Evolutionary conservation across 176 grass and related monocot genomes (phyloP).

Genomic region (Hsuehochloa calcarea): DNA sequence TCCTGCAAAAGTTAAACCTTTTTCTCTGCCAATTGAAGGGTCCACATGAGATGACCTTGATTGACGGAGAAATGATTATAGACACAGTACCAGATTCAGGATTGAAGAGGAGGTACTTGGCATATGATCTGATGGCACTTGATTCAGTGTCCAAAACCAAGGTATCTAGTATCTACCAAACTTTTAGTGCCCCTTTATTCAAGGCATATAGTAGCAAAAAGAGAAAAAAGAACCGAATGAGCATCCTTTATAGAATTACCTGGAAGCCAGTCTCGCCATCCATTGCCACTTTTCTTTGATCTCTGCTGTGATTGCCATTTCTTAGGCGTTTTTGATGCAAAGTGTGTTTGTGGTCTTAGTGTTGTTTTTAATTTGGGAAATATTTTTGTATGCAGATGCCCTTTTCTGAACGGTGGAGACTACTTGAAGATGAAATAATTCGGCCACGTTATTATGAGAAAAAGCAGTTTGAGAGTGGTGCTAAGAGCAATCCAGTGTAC

Average conservation of each 20-base stretch:
- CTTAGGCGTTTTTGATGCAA: not conserved
- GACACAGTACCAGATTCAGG: conserved; percentile 83
- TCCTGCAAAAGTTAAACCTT: conserved; percentile 11
- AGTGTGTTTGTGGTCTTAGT: not conserved
- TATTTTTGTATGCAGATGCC: conserved; percentile 63
- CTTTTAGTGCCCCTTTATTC: not conserved
- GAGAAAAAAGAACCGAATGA: not conserved
- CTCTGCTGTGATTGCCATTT: not conserved
- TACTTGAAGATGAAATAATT: conserved; percentile 94
- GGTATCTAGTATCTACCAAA: conserved; percentile 40
- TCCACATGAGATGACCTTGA: conserved; percentile 79
- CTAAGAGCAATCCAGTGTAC: conserved; percentile 74
- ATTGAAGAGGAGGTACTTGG: conserved; percentile 86
- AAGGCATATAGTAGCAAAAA: not conserved
- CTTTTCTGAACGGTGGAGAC: conserved; percentile 94
- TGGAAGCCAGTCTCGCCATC: not conserved
- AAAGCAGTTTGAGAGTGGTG: conserved; percentile 73
- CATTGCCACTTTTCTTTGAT: conserved; percentile 13
- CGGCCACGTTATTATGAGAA: conserved; percentile 70
- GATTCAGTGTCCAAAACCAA: conserved; percentile 63
- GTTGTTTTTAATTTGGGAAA: conserved; percentile 18
- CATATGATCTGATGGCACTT: conserved; percentile 91
- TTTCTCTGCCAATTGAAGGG: conserved; percentile 49
- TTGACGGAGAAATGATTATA: conserved; percentile 99
- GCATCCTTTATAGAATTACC: not conserved